These are phyloP conservation scores for Neostapfia colusana DNA, from an alignment of 176 grass and related monocot species.

Conservation along the genomic window DNA sequence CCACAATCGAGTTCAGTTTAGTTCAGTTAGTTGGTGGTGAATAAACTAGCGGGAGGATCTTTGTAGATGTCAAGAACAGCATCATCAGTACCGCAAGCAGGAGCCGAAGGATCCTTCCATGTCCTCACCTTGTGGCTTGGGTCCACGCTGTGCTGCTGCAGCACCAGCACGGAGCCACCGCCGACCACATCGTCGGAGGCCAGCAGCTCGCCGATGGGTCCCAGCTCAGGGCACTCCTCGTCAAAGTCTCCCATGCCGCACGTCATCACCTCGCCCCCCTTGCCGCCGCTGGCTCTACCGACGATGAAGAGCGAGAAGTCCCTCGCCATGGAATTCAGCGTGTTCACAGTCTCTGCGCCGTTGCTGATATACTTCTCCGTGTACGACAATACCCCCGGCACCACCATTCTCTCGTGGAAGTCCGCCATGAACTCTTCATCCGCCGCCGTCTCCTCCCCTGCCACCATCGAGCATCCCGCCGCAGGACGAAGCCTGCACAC, in stretches of 20 bases:
- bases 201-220: slow-evolving; percentile 65
- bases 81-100: neutral
- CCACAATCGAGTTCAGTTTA: neutral
- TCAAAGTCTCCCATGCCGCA: slow-evolving; percentile 53
- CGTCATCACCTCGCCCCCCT: slow-evolving; percentile 21
- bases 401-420: slow-evolving; percentile 39
- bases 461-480: neutral
- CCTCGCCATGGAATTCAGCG: slow-evolving; percentile 51
- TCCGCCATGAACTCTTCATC: slow-evolving; percentile 60
- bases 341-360: slow-evolving; percentile 51
- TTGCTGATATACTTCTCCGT: slow-evolving; percentile 49
- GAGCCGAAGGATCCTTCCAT: neutral
- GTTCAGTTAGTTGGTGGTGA: neutral
- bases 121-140: slow-evolving; percentile 17
- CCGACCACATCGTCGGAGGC: slow-evolving; percentile 64
- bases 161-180: slow-evolving; percentile 58
- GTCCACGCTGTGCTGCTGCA: slow-evolving; percentile 46
- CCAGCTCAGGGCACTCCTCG: slow-evolving; percentile 68
- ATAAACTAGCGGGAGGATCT: neutral
- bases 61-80: slow-evolving; percentile 24
- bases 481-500: slow-evolving; percentile 41
- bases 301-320: slow-evolving; percentile 64
- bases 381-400: slow-evolving; percentile 47
- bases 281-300: slow-evolving; percentile 30
- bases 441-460: slow-evolving; percentile 30